A percentile compares a stretch with the other conserved stretches of the same genome.
phyloP scores from a whole-genome alignment of 2,329 filamentous ascomycete genomes.

The Exserohilum turcica region DNA sequence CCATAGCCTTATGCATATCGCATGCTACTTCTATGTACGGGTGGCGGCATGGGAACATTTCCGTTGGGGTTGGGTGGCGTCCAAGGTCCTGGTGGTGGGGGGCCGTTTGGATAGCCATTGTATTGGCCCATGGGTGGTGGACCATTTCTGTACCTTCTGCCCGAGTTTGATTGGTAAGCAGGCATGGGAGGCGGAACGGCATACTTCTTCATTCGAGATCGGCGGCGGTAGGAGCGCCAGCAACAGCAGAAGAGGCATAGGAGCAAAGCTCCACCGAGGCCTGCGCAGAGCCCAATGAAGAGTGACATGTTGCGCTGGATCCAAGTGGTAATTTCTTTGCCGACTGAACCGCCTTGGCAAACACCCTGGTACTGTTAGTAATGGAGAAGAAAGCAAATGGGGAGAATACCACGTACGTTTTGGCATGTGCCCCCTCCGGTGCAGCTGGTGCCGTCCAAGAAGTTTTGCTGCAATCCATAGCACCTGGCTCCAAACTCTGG shows the following conservation, averaged over 20 bases:
- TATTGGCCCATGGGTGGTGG: slow-evolving; percentile 9
- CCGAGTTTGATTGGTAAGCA: neutral
- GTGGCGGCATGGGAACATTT: slow-evolving; percentile 14
- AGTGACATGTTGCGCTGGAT: slow-evolving; percentile 77
- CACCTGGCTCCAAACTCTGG: slow-evolving; percentile 71
- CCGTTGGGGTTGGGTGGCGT: slow-evolving; percentile 9
- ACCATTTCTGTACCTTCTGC: neutral
- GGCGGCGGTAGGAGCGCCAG: slow-evolving; percentile 55
- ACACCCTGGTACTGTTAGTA: slow-evolving; percentile 58
- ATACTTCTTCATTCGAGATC: slow-evolving; percentile 26
- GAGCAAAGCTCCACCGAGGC: slow-evolving; percentile 70
- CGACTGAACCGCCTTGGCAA: slow-evolving; percentile 73
- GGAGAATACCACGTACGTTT: slow-evolving; percentile 56
- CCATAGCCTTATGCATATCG: slow-evolving; percentile 20
- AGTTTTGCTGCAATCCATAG: slow-evolving; percentile 83
- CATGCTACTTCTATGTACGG: slow-evolving; percentile 20
- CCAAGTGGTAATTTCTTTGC: slow-evolving; percentile 75
- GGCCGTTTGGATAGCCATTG: slow-evolving; percentile 5
- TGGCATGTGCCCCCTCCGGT: slow-evolving; percentile 76
- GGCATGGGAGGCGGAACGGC: slow-evolving; percentile 13
- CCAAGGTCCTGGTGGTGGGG: slow-evolving; percentile 5
- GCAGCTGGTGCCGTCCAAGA: slow-evolving; percentile 88
- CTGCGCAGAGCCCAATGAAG: slow-evolving; percentile 77
- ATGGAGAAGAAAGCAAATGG: neutral
- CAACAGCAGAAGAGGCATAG: slow-evolving; percentile 72